A percentile compares a stretch with the other conserved stretches of the same genome.
phyloP scores from a whole-genome alignment of 306 rosid genomes.

The Vigna mungo region DNA sequence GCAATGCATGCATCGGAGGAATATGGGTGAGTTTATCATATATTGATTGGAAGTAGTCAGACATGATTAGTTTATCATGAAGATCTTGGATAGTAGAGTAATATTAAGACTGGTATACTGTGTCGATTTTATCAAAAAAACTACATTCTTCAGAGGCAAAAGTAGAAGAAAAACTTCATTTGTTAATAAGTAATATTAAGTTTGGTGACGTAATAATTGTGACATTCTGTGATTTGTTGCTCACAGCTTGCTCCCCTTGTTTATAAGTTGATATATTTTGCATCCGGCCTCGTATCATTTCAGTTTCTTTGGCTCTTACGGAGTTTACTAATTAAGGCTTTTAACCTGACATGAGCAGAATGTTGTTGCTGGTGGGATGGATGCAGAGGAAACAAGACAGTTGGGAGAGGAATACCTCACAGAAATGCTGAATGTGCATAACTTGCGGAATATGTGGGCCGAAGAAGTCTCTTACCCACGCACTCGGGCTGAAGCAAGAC shows the following conservation, averaged over 20 bases:
- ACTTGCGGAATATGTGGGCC: slow-evolving; percentile 68
- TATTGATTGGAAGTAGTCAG: slow-evolving; percentile 6
- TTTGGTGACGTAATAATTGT: neutral
- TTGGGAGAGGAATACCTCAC: slow-evolving; percentile 55
- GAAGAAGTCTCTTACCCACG: slow-evolving; percentile 54
- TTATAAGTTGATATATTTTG: neutral
- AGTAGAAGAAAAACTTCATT: neutral
- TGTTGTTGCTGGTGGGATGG: slow-evolving; percentile 62
- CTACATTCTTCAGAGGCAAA: slow-evolving; percentile 33
- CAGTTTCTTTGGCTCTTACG: slow-evolving; percentile 7
- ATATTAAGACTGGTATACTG: slow-evolving; percentile 12
- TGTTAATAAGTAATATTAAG: slow-evolving; percentile 24
- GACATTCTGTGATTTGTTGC: neutral
- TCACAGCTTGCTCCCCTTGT: slow-evolving; percentile 3
- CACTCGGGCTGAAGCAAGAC: slow-evolving; percentile 63
- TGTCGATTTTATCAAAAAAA: slow-evolving; percentile 24
- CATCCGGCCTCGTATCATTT: slow-evolving; percentile 26
- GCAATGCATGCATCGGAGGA: slow-evolving; percentile 69
- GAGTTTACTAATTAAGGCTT: slow-evolving; percentile 37
- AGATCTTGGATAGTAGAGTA: slow-evolving; percentile 18
- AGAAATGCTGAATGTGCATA: slow-evolving; percentile 49
- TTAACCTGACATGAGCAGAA: slow-evolving; percentile 59
- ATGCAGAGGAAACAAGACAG: slow-evolving; percentile 54
- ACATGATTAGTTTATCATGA: slow-evolving; percentile 15
- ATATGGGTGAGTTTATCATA: slow-evolving; percentile 68